Evolutionary conservation across 1,139 yeast genomes (phyloP).

Genomic region (Chernovozyma sophiae-reginae): DNA sequence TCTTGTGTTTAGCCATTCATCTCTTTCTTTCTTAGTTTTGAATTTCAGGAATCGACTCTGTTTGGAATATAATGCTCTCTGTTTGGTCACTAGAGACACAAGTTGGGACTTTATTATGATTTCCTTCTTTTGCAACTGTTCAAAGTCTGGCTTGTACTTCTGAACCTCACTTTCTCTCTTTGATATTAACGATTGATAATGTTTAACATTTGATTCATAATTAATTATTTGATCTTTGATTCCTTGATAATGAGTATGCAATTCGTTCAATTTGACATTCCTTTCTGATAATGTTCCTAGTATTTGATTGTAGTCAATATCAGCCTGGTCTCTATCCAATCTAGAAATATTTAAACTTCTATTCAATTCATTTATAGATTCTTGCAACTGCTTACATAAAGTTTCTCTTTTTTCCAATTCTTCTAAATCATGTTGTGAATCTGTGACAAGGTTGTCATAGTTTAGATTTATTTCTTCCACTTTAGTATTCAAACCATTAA

Average conservation of each 20-base stretch:
- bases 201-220: slow-evolving; percentile 15
- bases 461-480: slow-evolving; percentile 61
- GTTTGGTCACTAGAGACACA: slow-evolving; percentile 45
- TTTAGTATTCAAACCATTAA: slow-evolving; percentile 54
- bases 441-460: slow-evolving; percentile 48
- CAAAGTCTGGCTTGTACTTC: slow-evolving; percentile 39
- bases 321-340: slow-evolving; percentile 50
- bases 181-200: slow-evolving; percentile 17
- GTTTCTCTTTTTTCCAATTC: slow-evolving; percentile 47
- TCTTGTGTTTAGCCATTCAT: slow-evolving; percentile 56
- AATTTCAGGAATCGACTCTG: slow-evolving; percentile 70
- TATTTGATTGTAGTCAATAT: slow-evolving; percentile 47
- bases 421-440: slow-evolving; percentile 40
- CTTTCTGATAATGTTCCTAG: slow-evolving; percentile 38
- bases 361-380: slow-evolving; percentile 39
- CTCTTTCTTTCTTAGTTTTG: slow-evolving; percentile 52
- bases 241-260: slow-evolving; percentile 15
- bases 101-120: slow-evolving; percentile 34
- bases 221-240: slow-evolving; percentile 15
- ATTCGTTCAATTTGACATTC: slow-evolving; percentile 33
- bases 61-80: slow-evolving; percentile 66
- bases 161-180: slow-evolving; percentile 21
- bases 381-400: slow-evolving; percentile 43
- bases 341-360: slow-evolving; percentile 35
- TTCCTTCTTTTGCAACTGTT: slow-evolving; percentile 39